Conservation (phyloP, 2,329 filamentous ascomycete species). For the Samsoniella hepiali region DNA sequence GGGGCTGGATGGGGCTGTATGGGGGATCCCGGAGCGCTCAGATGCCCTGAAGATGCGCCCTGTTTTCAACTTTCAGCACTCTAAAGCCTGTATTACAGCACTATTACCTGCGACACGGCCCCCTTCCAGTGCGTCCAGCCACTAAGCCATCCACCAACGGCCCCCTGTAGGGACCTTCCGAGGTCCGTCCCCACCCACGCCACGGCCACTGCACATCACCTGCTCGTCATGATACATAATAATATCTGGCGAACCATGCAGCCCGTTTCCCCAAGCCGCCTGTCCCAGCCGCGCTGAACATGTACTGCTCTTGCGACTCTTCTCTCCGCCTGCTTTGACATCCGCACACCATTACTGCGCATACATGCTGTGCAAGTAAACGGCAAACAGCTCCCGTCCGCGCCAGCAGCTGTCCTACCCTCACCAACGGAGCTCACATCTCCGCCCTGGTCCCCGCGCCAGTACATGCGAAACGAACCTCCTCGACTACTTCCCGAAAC, state of each 20-base stretch:
- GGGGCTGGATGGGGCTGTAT: not conserved
- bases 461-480: not conserved
- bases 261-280: not conserved
- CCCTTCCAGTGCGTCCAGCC: not conserved
- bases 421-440: not conserved
- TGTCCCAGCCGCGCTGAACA: not conserved
- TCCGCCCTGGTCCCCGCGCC: not conserved
- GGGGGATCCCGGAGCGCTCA: constrained; percentile 6
- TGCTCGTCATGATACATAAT: constrained; percentile 5
- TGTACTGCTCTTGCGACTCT: not conserved
- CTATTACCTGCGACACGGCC: too few relatives aligned
- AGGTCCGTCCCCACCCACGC: constrained; percentile 5
- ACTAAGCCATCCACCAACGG: not conserved
- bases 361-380: not conserved
- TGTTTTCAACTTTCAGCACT: not conserved
- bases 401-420: not conserved
- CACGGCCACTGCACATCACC: not conserved
- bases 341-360: not conserved
- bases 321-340: not conserved
- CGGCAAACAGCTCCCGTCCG: not conserved
- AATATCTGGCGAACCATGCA: not conserved
- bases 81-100: not conserved
- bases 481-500: not conserved
- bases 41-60: not conserved
- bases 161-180: not conserved